These are phyloP conservation scores for Hypholoma sublateritium DNA, from an alignment of 768 basidiomycete species.

Conservation along the genomic window DNA sequence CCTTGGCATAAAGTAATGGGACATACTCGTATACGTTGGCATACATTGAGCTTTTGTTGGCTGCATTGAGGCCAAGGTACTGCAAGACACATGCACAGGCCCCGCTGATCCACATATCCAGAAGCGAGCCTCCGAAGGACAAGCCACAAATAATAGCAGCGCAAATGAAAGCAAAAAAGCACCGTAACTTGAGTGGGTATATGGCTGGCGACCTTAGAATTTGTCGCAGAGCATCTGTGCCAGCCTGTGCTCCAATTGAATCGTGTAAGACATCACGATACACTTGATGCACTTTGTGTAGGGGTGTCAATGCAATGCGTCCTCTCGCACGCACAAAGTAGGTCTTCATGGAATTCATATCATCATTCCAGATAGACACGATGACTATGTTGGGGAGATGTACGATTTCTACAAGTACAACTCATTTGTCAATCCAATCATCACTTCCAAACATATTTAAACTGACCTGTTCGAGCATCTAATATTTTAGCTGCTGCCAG, in stretches of 20 bases:
- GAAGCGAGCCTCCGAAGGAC: slow-evolving; percentile 76
- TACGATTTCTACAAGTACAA: slow-evolving; percentile 58
- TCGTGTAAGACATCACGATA: slow-evolving; percentile 90
- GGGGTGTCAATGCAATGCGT: slow-evolving; percentile 76
- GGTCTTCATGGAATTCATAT: slow-evolving; percentile 69
- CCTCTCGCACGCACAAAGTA: slow-evolving; percentile 84
- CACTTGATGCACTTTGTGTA: slow-evolving; percentile 80
- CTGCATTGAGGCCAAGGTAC: slow-evolving; percentile 79
- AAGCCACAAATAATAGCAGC: slow-evolving; percentile 82
- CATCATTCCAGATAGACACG: slow-evolving; percentile 77
- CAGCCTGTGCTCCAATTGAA: slow-evolving; percentile 70
- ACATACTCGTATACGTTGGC: slow-evolving; percentile 95
- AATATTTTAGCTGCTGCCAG: slow-evolving; percentile 76
- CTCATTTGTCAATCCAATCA: background rate
- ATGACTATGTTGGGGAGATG: slow-evolving; percentile 80
- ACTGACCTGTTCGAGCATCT: slow-evolving; percentile 64
- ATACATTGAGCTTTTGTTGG: slow-evolving; percentile 84
- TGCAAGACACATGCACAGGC: slow-evolving; percentile 67
- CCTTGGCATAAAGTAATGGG: background rate
- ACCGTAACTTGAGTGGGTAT: slow-evolving; percentile 67
- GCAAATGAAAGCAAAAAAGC: slow-evolving; percentile 73
- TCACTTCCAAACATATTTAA: background rate
- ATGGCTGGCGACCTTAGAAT: slow-evolving; percentile 65
- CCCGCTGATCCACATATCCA: slow-evolving; percentile 85
- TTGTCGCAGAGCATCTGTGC: slow-evolving; percentile 62